Percentiles rank a stretch among this genome's conserved stretches.
phyloP scores from a whole-genome alignment of 2,329 filamentous ascomycete species.

The Claviceps arundinis region DNA sequence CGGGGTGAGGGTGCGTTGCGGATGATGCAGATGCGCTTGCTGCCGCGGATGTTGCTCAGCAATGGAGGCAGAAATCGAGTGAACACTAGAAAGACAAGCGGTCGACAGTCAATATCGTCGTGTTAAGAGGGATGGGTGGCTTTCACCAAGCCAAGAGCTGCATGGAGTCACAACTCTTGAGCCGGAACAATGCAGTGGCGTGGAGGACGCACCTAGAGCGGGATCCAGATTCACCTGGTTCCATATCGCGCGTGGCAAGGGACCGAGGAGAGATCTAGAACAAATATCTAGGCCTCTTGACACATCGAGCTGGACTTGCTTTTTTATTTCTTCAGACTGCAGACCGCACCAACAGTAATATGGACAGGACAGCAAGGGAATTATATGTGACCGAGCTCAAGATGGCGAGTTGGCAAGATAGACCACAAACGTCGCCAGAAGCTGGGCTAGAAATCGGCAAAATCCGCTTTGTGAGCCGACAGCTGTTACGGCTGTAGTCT shows the following conservation, averaged over 20 bases:
- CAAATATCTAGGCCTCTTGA: conserved; percentile 20
- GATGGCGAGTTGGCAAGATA: background rate
- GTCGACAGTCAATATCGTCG: conserved; percentile 14
- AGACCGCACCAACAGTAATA: conserved; percentile 9
- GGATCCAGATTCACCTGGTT: conserved; percentile 24
- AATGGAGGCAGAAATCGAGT: conserved; percentile 5
- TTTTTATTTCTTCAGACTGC: background rate
- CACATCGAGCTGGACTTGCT: conserved; percentile 18
- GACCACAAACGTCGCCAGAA: conserved; percentile 6
- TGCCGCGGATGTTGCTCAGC: conserved; percentile 12
- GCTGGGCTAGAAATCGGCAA: conserved; percentile 1
- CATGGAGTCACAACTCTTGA: conserved; percentile 4
- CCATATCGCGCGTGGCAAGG: conserved; percentile 25
- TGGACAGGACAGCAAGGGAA: background rate
- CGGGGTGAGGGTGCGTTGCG: conserved; percentile 12
- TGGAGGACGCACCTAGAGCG: conserved; percentile 24
- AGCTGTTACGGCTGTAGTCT: background rate
- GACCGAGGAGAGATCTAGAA: conserved; percentile 21
- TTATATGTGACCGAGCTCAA: too few relatives aligned
- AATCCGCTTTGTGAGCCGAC: conserved; percentile 5
- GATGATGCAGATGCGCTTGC: conserved; percentile 7
- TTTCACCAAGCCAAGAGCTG: background rate
- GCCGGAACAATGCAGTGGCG: conserved; percentile 5
- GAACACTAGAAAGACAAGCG: conserved; percentile 1
- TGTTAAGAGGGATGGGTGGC: conserved; percentile 4